Base-by-base conservation (phyloP, 352 stramenopile genomes). In the Globisporangium echinulatum region DNA sequence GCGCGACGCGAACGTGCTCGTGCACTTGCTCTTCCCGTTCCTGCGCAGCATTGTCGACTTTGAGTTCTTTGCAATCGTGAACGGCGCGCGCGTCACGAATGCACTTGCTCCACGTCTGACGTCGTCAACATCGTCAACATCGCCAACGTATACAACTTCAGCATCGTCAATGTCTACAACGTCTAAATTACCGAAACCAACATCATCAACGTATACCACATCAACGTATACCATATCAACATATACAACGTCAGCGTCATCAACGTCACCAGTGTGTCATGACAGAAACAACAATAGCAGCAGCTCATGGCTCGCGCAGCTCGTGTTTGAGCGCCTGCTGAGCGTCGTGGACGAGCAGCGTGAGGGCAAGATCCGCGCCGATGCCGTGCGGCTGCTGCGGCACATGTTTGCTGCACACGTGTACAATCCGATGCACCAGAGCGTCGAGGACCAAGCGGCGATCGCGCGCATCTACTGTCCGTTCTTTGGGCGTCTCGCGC, bases 1-100 rank as follows among this genome's bases (percentile, higher is more conserved):
- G 43, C 51, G 64, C 13, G 77, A 87, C 39, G 70, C 76, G 3
- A 80, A 80, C 49, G 76, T 79, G 11, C 71, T 87, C 0, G 72
- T 83, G 3, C 80, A 90, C 38, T 68, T 89, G 9, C 66, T 85
- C 61, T 86, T 90, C 43, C 78, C 80, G 11, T 92, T 89, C 46
- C 56, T 90, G 17, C 67, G 74, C 17, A 72, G 75, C 36, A 61
- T 92, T 38, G 73, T 86, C 38, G 82, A 89, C 44, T 88, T 88
- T 42, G 80, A 90, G 64, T 74, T 79, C 25, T 92, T 92, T 33
- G 71, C 79, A 1, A 69, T 72, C 7, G 64, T 92, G 15, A 89
- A 90, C 53, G 74, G 70, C 10, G 72, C 77, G 5, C 40, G 43
- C 0, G 42, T 49, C 0, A 11, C 33, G 25, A 48, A n/a, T 17